Evolutionary conservation across 345 rosid species (phyloP).

Genomic region (Eucalyptus caleyi): DNA sequence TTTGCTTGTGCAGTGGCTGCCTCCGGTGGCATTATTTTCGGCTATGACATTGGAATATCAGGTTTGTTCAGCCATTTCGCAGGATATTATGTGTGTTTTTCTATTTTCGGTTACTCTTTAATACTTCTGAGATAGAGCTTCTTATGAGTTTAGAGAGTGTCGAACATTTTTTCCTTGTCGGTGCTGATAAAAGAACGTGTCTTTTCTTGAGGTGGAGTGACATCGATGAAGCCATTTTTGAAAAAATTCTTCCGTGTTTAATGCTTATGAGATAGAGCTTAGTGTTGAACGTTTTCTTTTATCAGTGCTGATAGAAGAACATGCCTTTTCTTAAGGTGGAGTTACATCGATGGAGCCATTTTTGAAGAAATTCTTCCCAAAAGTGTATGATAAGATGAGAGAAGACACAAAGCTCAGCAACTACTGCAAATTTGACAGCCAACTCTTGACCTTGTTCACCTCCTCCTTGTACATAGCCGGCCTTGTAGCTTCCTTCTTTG

Average conservation of each 20-base stretch:
- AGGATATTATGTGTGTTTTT: neutral
- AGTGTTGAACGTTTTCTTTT: neutral
- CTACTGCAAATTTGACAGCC: conserved; percentile 26
- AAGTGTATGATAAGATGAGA: neutral
- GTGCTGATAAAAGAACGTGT: neutral
- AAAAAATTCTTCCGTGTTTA: neutral
- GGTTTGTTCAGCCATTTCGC: neutral
- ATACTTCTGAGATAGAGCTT: neutral
- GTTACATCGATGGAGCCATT: conserved; percentile 2
- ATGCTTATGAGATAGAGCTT: neutral
- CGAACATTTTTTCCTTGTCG: neutral
- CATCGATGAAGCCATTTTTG: neutral
- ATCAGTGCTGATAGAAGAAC: neutral
- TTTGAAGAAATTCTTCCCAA: neutral
- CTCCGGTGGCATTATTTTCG: neutral
- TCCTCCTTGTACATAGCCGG: conserved; percentile 19
- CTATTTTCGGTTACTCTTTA: neutral
- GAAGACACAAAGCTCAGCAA: conserved; percentile 5
- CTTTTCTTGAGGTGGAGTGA: neutral
- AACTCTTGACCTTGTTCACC: conserved; percentile 15
- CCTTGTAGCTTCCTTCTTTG: conserved; percentile 7
- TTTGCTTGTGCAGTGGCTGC: neutral
- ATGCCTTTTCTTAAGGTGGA: neutral
- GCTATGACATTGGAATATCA: conserved; percentile 1
- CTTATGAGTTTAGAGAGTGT: neutral